phyloP scores from a whole-genome alignment of 1,284 basidiomycete species.

The Phenoliferia sp. region DNA sequence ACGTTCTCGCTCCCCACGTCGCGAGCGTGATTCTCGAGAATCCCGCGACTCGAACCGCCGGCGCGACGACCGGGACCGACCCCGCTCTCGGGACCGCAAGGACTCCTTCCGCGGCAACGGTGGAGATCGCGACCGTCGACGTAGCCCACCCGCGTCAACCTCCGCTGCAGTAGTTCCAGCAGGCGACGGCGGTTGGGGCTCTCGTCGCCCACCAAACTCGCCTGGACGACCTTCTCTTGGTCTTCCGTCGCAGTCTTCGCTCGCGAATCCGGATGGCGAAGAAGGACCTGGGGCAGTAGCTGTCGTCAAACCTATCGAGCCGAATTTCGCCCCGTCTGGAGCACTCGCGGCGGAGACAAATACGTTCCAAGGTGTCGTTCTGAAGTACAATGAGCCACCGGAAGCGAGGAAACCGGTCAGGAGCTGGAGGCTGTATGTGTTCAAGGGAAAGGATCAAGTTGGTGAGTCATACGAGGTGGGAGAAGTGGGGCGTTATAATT shows the following conservation, averaged over 20 bases:
- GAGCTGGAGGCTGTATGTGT: slow-evolving; percentile 94
- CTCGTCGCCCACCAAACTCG: neutral
- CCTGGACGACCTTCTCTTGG: slow-evolving; percentile 4
- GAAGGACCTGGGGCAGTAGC: neutral
- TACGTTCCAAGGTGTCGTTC: slow-evolving; percentile 53
- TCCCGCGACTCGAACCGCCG: neutral
- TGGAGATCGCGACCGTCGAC: neutral
- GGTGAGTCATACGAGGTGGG: slow-evolving; percentile 55
- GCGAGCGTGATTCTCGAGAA: neutral
- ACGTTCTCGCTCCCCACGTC: neutral
- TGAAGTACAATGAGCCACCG: slow-evolving; percentile 98
- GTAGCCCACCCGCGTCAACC: neutral
- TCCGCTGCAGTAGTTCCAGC: neutral
- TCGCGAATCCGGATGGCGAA: neutral
- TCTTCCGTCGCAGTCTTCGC: slow-evolving; percentile 12
- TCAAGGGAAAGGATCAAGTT: slow-evolving; percentile 87
- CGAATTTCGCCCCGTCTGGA: slow-evolving; percentile 83
- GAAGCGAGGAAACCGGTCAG: slow-evolving; percentile 87
- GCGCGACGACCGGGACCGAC: neutral
- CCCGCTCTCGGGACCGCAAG: neutral
- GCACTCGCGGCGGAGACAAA: slow-evolving; percentile 93
- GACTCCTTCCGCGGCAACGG: neutral
- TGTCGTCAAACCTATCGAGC: slow-evolving; percentile 46
- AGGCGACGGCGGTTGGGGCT: slow-evolving; percentile 24
- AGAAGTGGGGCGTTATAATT: no score